These are phyloP conservation scores for Fusarium nisikadoi DNA, from an alignment of 2,329 filamentous ascomycete species.

Conservation along the genomic window DNA sequence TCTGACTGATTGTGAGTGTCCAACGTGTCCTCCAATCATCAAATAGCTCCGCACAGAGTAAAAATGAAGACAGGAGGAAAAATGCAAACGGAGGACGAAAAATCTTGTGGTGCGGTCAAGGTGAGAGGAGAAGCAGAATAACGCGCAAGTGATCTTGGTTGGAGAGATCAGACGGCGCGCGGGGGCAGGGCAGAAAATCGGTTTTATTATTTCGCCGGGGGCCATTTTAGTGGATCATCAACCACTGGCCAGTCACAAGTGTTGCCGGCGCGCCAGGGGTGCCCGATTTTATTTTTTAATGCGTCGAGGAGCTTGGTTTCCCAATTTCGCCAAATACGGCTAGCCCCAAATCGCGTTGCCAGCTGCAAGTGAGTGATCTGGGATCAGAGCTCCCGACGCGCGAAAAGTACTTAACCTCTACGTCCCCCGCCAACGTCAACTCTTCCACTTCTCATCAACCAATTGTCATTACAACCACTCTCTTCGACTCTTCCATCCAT, in stretches of 20 bases:
- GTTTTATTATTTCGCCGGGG: slow-evolving; percentile 41
- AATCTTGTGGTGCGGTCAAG: not conserved
- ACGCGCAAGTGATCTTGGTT: slow-evolving; percentile 28
- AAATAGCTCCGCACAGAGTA: slow-evolving; percentile 11
- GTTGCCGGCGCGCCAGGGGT: slow-evolving; percentile 37
- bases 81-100: slow-evolving; percentile 1
- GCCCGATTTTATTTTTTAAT: slow-evolving; percentile 43
- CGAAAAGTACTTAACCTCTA: slow-evolving; percentile 67
- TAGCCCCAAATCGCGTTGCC: slow-evolving; percentile 47
- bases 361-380: slow-evolving; percentile 62
- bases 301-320: slow-evolving; percentile 20
- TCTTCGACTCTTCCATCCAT: slow-evolving; percentile 46
- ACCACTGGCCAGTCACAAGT: not conserved
- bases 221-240: not conserved
- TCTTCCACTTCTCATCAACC: slow-evolving; percentile 48
- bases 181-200: slow-evolving; percentile 16
- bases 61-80: slow-evolving; percentile 10
- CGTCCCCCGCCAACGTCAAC: slow-evolving; percentile 57
- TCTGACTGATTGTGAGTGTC: slow-evolving; percentile 6
- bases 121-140: slow-evolving; percentile 14
- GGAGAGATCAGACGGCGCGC: not conserved
- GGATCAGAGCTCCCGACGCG: slow-evolving; percentile 56
- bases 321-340: slow-evolving; percentile 48
- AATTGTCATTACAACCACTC: slow-evolving; percentile 53
- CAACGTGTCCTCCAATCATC: slow-evolving; percentile 25